These are phyloP conservation scores for Claviceps purpurea DNA, from an alignment of 2,329 filamentous ascomycete genomes.

Conservation along the genomic window DNA sequence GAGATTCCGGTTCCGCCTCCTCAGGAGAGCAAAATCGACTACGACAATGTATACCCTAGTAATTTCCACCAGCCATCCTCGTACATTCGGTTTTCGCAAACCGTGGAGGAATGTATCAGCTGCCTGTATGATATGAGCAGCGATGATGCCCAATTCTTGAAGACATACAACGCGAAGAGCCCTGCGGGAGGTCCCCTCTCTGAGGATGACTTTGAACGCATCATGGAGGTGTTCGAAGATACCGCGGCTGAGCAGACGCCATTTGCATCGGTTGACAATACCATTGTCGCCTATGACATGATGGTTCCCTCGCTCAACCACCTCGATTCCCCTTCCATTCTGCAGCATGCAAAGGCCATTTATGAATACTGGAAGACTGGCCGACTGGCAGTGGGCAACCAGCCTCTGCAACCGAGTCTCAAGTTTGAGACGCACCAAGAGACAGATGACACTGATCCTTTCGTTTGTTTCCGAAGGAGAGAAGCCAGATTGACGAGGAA, in stretches of 20 bases:
- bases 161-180: conserved; percentile 68
- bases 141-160: conserved; percentile 78
- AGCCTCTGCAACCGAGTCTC: conserved; percentile 59
- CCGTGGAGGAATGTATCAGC: conserved; percentile 87
- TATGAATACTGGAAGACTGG: conserved; percentile 82
- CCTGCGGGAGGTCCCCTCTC: conserved; percentile 52
- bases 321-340: conserved; percentile 33
- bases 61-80: conserved; percentile 73
- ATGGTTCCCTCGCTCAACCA: conserved; percentile 56
- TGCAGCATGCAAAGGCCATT: conserved; percentile 56
- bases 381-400: conserved; percentile 54
- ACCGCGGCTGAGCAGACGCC: conserved; percentile 73
- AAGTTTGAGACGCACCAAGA: conserved; percentile 94
- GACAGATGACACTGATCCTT: conserved; percentile 90
- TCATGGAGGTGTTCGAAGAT: conserved; percentile 92
- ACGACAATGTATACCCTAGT: conserved; percentile 76
- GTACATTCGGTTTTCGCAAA: conserved; percentile 96
- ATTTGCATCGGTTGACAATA: conserved; percentile 80
- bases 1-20: conserved; percentile 55
- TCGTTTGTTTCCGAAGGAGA: conserved; percentile 92
- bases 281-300: conserved; percentile 62
- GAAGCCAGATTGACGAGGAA: conserved; percentile 92
- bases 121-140: conserved; percentile 89
- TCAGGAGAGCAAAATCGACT: conserved; percentile 55
- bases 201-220: conserved; percentile 83